Evolutionary conservation across 2,329 filamentous ascomycete genomes (phyloP), one percentile per base, ranked within the genome.

Genomic region (Cordyceps fumosorosea): DNA sequence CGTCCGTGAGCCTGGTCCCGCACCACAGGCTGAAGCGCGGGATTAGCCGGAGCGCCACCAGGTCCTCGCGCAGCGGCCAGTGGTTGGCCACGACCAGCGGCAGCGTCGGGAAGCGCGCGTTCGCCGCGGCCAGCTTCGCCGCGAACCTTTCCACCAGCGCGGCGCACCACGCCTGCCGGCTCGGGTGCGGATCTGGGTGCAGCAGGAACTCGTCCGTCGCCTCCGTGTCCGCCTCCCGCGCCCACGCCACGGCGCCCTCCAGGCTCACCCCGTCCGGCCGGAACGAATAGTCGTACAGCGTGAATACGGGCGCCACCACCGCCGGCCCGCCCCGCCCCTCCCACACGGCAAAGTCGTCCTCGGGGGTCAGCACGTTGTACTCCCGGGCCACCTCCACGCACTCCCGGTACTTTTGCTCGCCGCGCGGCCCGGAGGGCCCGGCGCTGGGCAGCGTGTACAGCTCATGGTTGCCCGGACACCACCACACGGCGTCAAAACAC

Each of bases 251-350:
- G 1, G 81, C 82, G 22, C 74, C 70, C 62, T 81, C 81, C n/a
- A 60, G 45, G 57, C 48, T 60, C 10, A 85, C 76, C 52, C 81
- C 66, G 2, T 70, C 73, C 0, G 83, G 83, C 0, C 82, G 75
- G 69, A 84, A 85, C 64, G 76, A 81, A 71, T 85, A 85, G 71
- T 85, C 83, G 73, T 85, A 85, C 16, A 85, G 73, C 0, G 82
- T 84, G 74, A 85, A 85, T 56, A 84, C 77, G 37, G 80, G 83
- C 37, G 79, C 81, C 47, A 85, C 76, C 44, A 85, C 64, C 6
- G 73, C 79, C 5, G 78, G 78, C 4, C 75, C 74, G 24, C 77
- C 79, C 8, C 77, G 75, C n/a, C 80, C 81, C 5, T 82, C 75
- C 82, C 82, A 85, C 24, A 77, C 71, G 40, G 75, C 73, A 66